phyloP scores from a whole-genome alignment of 1,284 basidiomycete species.

The Cystobasidiaceae sp. region DNA sequence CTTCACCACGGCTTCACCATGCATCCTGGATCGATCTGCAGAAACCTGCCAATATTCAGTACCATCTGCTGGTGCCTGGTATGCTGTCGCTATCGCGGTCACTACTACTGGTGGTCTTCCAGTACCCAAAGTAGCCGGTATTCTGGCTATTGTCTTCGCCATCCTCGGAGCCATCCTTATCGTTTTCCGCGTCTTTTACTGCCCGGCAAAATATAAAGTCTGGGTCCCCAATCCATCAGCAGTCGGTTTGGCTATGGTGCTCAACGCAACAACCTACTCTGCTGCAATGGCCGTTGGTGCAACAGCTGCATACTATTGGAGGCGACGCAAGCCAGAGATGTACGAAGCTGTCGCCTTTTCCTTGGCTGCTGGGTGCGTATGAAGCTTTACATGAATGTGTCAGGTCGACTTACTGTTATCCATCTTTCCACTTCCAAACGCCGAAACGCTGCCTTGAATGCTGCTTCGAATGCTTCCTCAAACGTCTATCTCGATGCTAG shows the following conservation, averaged over 20 bases:
- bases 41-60: conserved; percentile 56
- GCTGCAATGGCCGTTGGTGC: conserved; percentile 53
- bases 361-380: conserved; percentile 53
- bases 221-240: conserved; percentile 65
- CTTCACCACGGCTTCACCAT: conserved; percentile 62
- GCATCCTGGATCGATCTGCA: conserved; percentile 53
- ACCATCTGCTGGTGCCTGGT: conserved; percentile 60
- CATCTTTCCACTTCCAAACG: too few species aligned
- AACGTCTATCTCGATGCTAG: too few species aligned
- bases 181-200: conserved; percentile 43
- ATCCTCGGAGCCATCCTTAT: conserved; percentile 53
- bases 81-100: conserved; percentile 59
- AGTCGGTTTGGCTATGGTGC: conserved; percentile 57
- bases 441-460: too few species aligned
- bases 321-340: conserved; percentile 49
- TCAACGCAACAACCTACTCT: conserved; percentile 54
- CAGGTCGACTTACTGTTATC: background rate
- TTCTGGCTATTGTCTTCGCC: conserved; percentile 58
- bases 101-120: conserved; percentile 45
- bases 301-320: conserved; percentile 51
- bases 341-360: conserved; percentile 62
- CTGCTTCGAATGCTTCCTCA: too few species aligned
- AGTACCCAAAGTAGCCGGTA: conserved; percentile 58
- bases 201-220: conserved; percentile 37
- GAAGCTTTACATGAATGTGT: background rate